Percentiles rank a stretch among this genome's conserved stretches.
Evolutionary conservation across 768 basidiomycete species (phyloP).

Genomic region (Tephrocybe rancida): DNA sequence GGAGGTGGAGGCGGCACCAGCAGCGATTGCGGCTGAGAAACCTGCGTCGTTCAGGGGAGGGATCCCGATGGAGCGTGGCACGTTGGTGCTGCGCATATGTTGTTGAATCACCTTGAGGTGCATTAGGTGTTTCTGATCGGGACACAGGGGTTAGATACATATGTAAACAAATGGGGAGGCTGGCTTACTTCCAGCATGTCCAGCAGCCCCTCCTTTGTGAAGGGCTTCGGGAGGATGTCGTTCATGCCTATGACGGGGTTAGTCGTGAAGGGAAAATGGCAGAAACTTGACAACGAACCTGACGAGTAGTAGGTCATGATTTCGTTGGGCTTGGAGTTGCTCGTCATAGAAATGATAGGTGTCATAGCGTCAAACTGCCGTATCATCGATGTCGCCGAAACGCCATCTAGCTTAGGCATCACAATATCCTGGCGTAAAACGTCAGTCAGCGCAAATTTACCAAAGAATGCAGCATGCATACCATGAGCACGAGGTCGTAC

Average conservation of each 20-base stretch:
- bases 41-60: slow-evolving; percentile 58
- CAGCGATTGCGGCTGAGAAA: slow-evolving; percentile 58
- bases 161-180: neutral
- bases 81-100: slow-evolving; percentile 48
- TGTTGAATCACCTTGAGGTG: slow-evolving; percentile 87
- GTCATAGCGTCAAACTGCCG: slow-evolving; percentile 94
- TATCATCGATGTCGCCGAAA: slow-evolving; percentile 90
- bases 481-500: slow-evolving; percentile 96
- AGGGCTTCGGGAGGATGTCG: slow-evolving; percentile 95
- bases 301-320: slow-evolving; percentile 89
- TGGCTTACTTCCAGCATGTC: slow-evolving; percentile 83
- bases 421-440: slow-evolving; percentile 78
- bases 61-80: slow-evolving; percentile 69
- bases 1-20: neutral
- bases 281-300: slow-evolving; percentile 35
- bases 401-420: slow-evolving; percentile 88
- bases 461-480: slow-evolving; percentile 35
- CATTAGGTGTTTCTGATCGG: slow-evolving; percentile 75
- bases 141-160: too few species aligned
- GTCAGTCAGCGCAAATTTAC: neutral
- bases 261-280: neutral
- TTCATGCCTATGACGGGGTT: slow-evolving; percentile 73
- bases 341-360: slow-evolving; percentile 98
- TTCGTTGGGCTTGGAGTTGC: slow-evolving; percentile 90
- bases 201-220: slow-evolving; percentile 90